Evolutionary conservation across 495 filamentous ascomycete species (phyloP).

Genomic region (Lophiotrema nucula): DNA sequence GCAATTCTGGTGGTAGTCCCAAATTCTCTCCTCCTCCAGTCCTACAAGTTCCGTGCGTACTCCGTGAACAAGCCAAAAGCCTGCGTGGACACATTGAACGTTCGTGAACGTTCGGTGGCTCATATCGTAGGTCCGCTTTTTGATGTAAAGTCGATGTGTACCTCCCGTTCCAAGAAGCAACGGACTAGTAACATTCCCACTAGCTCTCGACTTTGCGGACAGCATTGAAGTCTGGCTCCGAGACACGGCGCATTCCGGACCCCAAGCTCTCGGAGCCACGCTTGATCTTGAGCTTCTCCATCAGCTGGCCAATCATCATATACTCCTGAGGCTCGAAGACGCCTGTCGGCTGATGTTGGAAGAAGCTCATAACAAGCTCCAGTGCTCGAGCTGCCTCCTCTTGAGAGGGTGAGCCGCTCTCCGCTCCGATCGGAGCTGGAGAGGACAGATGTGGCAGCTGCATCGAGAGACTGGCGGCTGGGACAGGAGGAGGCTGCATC

Average conservation of each 20-base stretch:
- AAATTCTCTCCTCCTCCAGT: too few species aligned
- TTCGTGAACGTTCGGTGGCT: too few species aligned
- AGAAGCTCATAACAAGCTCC: slow-evolving; percentile 81
- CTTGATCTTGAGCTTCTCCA: slow-evolving; percentile 80
- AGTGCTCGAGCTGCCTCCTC: slow-evolving; percentile 86
- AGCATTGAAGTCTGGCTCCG: slow-evolving; percentile 22
- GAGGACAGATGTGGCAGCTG: slow-evolving; percentile 10
- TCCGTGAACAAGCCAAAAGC: too few species aligned
- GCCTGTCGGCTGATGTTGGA: slow-evolving; percentile 68
- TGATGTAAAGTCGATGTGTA: too few species aligned
- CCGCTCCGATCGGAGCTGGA: slow-evolving; percentile 32
- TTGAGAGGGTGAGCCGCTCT: slow-evolving; percentile 59
- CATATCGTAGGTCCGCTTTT: too few species aligned
- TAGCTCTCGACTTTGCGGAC: slow-evolving; percentile 10
- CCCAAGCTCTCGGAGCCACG: slow-evolving; percentile 51
- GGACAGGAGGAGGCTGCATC: slow-evolving; percentile 49
- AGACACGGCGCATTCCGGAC: slow-evolving; percentile 42
- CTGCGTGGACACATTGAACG: too few species aligned
- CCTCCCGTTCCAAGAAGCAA: too few species aligned
- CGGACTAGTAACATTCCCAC: too few species aligned
- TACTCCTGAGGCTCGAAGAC: slow-evolving; percentile 81
- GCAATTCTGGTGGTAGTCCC: too few species aligned
- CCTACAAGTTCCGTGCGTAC: too few species aligned
- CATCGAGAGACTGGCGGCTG: slow-evolving; percentile 19
- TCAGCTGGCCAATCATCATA: slow-evolving; percentile 75